Evolutionary conservation across 2,329 filamentous ascomycete genomes (phyloP).

Genomic region (Alternaria sp.): DNA sequence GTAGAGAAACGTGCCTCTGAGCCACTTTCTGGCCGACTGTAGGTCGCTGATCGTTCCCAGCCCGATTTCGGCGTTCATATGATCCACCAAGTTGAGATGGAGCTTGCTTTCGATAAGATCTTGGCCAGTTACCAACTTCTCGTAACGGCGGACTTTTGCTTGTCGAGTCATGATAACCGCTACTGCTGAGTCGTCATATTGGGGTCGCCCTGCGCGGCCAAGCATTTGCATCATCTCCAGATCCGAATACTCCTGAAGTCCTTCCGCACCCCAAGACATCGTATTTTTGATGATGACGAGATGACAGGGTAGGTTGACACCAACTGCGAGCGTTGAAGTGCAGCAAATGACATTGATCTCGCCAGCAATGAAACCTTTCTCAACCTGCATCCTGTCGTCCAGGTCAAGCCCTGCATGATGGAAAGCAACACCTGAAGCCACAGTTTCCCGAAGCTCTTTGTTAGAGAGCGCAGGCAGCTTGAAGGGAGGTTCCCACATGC

Average conservation of each 20-base stretch:
- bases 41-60: constrained; percentile 75
- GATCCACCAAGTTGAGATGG: constrained; percentile 81
- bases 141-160: constrained; percentile 72
- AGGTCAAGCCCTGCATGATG: constrained; percentile 80
- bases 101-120: constrained; percentile 80
- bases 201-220: constrained; percentile 81
- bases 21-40: constrained; percentile 74
- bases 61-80: constrained; percentile 84
- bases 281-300: constrained; percentile 87
- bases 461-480: constrained; percentile 63
- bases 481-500: constrained; percentile 70
- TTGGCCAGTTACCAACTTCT: constrained; percentile 76
- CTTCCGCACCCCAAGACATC: constrained; percentile 64
- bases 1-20: constrained; percentile 79
- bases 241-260: constrained; percentile 76
- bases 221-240: constrained; percentile 93
- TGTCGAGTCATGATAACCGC: constrained; percentile 81
- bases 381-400: constrained; percentile 71
- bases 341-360: constrained; percentile 85
- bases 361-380: constrained; percentile 73
- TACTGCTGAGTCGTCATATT: constrained; percentile 79
- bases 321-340: constrained; percentile 84
- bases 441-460: constrained; percentile 66
- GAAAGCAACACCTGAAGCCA: constrained; percentile 74
- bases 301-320: constrained; percentile 84